Conservation (phyloP, 164 flowering plant genomes). For the Liriodendron chinense region DNA sequence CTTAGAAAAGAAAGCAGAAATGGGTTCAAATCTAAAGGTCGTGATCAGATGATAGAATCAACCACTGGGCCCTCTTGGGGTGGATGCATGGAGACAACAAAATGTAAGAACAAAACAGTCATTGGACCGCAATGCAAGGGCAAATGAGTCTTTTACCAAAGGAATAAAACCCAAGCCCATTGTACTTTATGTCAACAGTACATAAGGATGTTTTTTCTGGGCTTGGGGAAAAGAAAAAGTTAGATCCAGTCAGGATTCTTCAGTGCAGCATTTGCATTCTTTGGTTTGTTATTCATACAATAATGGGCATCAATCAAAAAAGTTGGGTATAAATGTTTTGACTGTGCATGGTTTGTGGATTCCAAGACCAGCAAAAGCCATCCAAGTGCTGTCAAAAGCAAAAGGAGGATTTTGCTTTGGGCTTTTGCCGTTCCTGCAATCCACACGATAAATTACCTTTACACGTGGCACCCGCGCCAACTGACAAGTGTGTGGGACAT, state of each 20-base stretch:
- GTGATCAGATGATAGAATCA: too few relatives aligned
- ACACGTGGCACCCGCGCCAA: too few relatives aligned
- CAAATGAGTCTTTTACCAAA: slow-evolving; percentile 4
- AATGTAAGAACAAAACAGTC: too few relatives aligned
- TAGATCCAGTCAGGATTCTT: slow-evolving; percentile 10
- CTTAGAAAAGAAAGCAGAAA: too few relatives aligned
- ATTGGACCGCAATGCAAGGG: not conserved
- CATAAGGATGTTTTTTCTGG: slow-evolving; percentile 4
- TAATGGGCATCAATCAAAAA: slow-evolving; percentile 15
- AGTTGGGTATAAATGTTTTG: slow-evolving; percentile 8
- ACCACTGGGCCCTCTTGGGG: too few relatives aligned
- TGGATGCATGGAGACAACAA: too few relatives aligned
- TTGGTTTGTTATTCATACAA: slow-evolving; percentile 2
- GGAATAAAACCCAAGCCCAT: slow-evolving; percentile 9
- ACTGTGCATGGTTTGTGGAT: slow-evolving; percentile 19
- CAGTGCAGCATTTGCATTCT: slow-evolving; percentile 4
- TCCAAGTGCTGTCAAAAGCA: slow-evolving; percentile 8
- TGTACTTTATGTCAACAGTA: slow-evolving; percentile 5
- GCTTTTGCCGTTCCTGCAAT: too few relatives aligned
- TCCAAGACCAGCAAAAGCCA: slow-evolving; percentile 17
- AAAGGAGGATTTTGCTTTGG: not conserved
- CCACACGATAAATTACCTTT: too few relatives aligned
- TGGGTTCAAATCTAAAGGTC: too few relatives aligned
- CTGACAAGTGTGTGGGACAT: too few relatives aligned
- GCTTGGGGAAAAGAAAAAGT: slow-evolving; percentile 22